Percentiles rank a stretch among this genome's conserved stretches.
Conservation (phyloP, 495 filamentous ascomycete species). For the Aspergillus funiculosus region DNA sequence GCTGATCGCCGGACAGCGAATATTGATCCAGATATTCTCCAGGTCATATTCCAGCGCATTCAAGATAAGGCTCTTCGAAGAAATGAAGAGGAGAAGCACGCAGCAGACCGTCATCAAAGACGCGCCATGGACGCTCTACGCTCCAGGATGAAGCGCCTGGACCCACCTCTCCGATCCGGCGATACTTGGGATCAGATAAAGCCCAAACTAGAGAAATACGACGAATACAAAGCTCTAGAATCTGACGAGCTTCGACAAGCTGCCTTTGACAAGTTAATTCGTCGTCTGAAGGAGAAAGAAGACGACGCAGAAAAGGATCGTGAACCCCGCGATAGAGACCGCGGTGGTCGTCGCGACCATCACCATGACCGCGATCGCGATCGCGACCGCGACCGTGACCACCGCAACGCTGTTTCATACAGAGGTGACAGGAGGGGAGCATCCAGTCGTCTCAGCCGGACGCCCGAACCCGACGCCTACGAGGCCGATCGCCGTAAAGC, state of each 20-base stretch:
- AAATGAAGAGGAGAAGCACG: constrained; percentile 76
- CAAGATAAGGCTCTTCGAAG: constrained; percentile 73
- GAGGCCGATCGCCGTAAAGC: constrained; percentile 84
- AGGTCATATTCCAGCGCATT: constrained; percentile 77
- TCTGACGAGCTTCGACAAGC: constrained; percentile 73
- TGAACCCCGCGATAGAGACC: constrained; percentile 49
- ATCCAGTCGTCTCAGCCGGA: constrained; percentile 58
- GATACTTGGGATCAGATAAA: constrained; percentile 86
- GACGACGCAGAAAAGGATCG: constrained; percentile 77
- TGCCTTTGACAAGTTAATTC: constrained; percentile 90
- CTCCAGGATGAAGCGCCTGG: constrained; percentile 81
- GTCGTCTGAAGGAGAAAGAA: constrained; percentile 83
- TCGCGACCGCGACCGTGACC: constrained; percentile 52
- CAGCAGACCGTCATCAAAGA: constrained; percentile 79
- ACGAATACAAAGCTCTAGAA: constrained; percentile 77
- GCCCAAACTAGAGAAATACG: constrained; percentile 66
- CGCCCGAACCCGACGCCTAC: constrained; percentile 80
- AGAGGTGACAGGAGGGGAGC: constrained; percentile 52
- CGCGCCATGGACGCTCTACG: constrained; percentile 79
- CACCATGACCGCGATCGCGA: constrained; percentile 52
- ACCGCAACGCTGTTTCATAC: constrained; percentile 42
- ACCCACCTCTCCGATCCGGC: constrained; percentile 68
- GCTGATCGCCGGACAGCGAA: constrained; percentile 79
- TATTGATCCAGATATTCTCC: constrained; percentile 68
- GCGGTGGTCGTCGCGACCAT: constrained; percentile 29